Base-by-base conservation (phyloP, 2,329 filamentous ascomycete species). In the Pseudocercospora fuligena region DNA sequence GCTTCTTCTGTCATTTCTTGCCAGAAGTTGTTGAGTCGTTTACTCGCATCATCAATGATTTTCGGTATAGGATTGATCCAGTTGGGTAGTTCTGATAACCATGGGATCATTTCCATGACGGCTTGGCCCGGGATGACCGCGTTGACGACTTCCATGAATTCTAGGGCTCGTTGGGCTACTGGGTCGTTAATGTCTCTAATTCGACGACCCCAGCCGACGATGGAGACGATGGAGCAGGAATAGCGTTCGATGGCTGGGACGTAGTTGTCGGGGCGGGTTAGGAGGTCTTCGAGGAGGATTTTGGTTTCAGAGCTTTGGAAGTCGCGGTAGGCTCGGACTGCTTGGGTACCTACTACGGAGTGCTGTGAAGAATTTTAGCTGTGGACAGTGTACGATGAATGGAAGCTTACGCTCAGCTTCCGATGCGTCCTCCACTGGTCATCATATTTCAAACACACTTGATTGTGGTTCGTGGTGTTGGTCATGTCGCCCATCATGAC, bases 391-490 rank as follows among this genome's bases (percentile, higher is more conserved):
- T 33, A 0, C 40, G 31, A 16, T 16, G 12, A 19, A 2, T 27
- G 6, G 16, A 16, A 61, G 51, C 63, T 21, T 47, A 61, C 60
- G 5, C 64, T 72, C 56, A 70, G 56, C 40, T 64, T 67, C 12
- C 70, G 46, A 62, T 72, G 69, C 14, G 64, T 31, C 21, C 70
- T 51, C 69, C 69, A 71, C 12, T 56, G 53, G 51, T 72, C 69
- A n/a, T 66, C 69, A 56, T 71, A 71, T 21, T 63, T 61, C 4
- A 72, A 29, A 9, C 63, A 65, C 5, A 67, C 65, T 49, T 71
- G 69, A 47, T 67, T 66, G 9, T 53, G 19, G 14, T 66, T 46
- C n/a, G 60, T 56, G 69, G 72, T 25, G 74, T 75, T 14, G 75
- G 67, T 47, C 59, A 61, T 29, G 19, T 61, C 59, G 16, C 59